Evolutionary conservation across 2,329 filamentous ascomycete genomes (phyloP).

Genomic region (Pseudogymnoascus sp.): DNA sequence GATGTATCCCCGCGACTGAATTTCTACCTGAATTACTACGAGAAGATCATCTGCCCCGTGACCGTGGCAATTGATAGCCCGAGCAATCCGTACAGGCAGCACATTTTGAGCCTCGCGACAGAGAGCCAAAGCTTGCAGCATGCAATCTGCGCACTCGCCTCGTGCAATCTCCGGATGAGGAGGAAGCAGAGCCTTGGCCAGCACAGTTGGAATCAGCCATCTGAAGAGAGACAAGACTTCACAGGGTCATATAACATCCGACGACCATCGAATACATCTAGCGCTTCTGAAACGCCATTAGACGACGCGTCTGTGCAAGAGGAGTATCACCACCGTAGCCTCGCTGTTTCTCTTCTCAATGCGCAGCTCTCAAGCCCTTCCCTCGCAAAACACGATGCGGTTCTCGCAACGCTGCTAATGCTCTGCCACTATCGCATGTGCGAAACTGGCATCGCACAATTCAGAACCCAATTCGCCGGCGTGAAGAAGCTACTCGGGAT

Average conservation of each 20-base stretch:
- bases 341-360: constrained; percentile 77
- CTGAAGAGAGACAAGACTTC: constrained; percentile 26
- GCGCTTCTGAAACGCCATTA: constrained; percentile 34
- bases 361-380: constrained; percentile 69
- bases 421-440: constrained; percentile 90
- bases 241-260: constrained; percentile 11
- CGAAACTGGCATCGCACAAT: constrained; percentile 85
- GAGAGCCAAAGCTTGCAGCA: constrained; percentile 79
- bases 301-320: constrained; percentile 58
- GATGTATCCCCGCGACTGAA: constrained; percentile 69
- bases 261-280: constrained; percentile 19
- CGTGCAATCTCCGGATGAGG: constrained; percentile 85
- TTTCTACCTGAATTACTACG: constrained; percentile 88
- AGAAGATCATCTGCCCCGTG: constrained; percentile 82
- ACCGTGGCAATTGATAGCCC: constrained; percentile 86
- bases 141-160: constrained; percentile 79
- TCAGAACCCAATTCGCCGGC: constrained; percentile 86
- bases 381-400: constrained; percentile 73
- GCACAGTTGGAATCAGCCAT: constrained; percentile 33
- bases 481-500: constrained; percentile 83
- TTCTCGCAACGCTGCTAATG: constrained; percentile 77
- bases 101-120: constrained; percentile 70
- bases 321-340: constrained; percentile 69
- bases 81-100: constrained; percentile 74
- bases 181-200: constrained; percentile 55